Conservation (phyloP, 1,284 basidiomycete species). For the Trichosporon sp. region DNA sequence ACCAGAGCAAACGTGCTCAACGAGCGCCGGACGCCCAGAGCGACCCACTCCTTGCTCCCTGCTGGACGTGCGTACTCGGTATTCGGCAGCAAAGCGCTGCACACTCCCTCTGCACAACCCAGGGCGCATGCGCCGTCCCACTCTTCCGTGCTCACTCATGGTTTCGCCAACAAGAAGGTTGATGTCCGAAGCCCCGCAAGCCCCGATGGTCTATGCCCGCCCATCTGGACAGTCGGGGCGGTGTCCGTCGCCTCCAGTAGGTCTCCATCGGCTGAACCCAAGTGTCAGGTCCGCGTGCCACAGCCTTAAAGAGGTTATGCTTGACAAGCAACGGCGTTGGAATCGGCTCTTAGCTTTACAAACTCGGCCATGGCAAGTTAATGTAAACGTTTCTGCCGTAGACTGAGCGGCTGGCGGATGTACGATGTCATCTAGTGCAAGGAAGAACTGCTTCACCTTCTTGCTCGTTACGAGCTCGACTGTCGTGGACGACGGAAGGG, state of each 20-base stretch:
- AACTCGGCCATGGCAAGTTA: background rate
- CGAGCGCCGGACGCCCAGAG: background rate
- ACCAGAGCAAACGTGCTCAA: too few relatives aligned
- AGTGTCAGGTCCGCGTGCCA: background rate
- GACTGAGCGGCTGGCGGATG: background rate
- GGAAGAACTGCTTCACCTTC: too few relatives aligned
- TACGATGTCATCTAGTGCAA: background rate
- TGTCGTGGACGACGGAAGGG: too few relatives aligned
- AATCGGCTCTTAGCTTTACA: background rate
- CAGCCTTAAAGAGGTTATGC: background rate
- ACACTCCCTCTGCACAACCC: background rate
- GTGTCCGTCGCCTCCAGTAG: too few relatives aligned
- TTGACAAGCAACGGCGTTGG: constrained; percentile 4
- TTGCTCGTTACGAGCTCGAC: background rate
- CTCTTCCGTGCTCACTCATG: background rate
- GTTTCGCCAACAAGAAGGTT: background rate
- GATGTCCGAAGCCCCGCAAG: constrained; percentile 5
- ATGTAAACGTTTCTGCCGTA: background rate
- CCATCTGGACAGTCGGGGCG: background rate
- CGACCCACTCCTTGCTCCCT: background rate
- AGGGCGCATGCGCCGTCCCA: background rate
- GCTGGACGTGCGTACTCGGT: background rate
- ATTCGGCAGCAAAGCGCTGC: background rate
- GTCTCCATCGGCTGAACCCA: background rate
- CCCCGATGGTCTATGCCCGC: background rate